Percentiles rank a stretch among this genome's conserved stretches.
phyloP scores from a whole-genome alignment of 2,329 filamentous ascomycete genomes.

The Aspergillus awamori region DNA sequence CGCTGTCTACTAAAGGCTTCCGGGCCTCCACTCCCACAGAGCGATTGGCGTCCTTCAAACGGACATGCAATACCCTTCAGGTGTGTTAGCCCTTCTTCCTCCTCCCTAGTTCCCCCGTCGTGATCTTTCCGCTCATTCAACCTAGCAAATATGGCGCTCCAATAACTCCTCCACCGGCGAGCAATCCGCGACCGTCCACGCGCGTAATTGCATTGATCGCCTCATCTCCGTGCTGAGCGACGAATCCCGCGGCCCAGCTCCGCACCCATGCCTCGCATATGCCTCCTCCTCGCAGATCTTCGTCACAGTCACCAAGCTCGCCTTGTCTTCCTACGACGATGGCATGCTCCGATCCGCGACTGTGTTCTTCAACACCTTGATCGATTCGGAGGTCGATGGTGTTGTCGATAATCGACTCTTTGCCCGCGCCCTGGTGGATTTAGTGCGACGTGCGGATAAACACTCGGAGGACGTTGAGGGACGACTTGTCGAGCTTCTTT shows the following conservation, averaged over 20 bases:
- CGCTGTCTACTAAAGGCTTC: slow-evolving; percentile 51
- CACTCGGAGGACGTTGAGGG: slow-evolving; percentile 81
- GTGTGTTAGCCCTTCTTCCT: slow-evolving; percentile 36
- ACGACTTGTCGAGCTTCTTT: slow-evolving; percentile 87
- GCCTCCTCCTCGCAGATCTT: slow-evolving; percentile 86
- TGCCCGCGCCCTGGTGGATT: slow-evolving; percentile 81
- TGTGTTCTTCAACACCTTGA: slow-evolving; percentile 83
- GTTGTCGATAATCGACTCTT: slow-evolving; percentile 87
- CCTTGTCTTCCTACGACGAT: slow-evolving; percentile 80
- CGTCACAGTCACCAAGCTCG: slow-evolving; percentile 84
- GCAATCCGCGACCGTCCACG: slow-evolving; percentile 52
- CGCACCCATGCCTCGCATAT: slow-evolving; percentile 89
- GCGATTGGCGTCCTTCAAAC: slow-evolving; percentile 63
- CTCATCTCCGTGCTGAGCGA: slow-evolving; percentile 74
- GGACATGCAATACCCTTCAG: slow-evolving; percentile 62
- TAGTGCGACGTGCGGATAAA: slow-evolving; percentile 70
- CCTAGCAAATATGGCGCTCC: slow-evolving; percentile 63
- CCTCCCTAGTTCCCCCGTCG: not conserved
- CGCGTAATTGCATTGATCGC: slow-evolving; percentile 58
- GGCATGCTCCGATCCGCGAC: slow-evolving; percentile 83
- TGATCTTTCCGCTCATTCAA: not conserved
- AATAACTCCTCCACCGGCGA: slow-evolving; percentile 56
- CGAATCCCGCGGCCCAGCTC: slow-evolving; percentile 83
- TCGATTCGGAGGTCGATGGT: slow-evolving; percentile 95
- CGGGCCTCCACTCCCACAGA: slow-evolving; percentile 60